These are phyloP conservation scores for Trametes pubescens DNA, from an alignment of 1,284 basidiomycete species.

Conservation along the genomic window DNA sequence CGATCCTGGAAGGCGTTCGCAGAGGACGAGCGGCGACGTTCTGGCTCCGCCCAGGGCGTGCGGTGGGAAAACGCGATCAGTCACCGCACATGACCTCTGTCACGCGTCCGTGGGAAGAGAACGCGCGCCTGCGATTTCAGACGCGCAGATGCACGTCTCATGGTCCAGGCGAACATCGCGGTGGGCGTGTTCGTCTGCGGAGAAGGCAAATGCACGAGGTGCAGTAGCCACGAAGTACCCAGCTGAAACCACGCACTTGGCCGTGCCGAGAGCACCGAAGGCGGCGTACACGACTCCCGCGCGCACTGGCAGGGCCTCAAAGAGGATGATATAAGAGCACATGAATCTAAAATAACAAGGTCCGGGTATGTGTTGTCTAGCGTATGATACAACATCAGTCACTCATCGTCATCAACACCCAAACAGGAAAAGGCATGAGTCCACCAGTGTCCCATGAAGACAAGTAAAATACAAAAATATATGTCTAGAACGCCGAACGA, in stretches of 20 bases:
- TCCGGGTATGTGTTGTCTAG: background rate
- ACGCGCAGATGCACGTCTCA: too few relatives aligned
- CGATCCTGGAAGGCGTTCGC: slow-evolving; percentile 3
- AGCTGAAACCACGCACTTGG: background rate
- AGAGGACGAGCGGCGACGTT: background rate
- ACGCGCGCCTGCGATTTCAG: too few relatives aligned
- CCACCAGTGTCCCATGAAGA: background rate
- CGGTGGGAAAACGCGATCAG: slow-evolving; percentile 20
- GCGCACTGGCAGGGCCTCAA: too few relatives aligned
- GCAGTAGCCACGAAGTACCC: background rate
- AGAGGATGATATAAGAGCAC: background rate
- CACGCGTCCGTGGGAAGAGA: slow-evolving; percentile 15
- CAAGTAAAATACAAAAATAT: background rate
- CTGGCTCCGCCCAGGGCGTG: background rate
- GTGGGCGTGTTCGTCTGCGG: background rate
- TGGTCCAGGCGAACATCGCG: background rate
- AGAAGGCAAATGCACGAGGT: background rate
- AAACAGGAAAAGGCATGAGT: background rate
- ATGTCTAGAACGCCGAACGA: background rate
- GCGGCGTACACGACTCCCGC: too few relatives aligned
- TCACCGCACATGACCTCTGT: slow-evolving; percentile 30
- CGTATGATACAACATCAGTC: slow-evolving; percentile 4
- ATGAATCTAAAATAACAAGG: background rate
- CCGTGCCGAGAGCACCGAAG: too few relatives aligned
- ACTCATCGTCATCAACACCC: too few relatives aligned